Evolutionary conservation across 768 basidiomycete species (phyloP), one percentile per base, ranked within the genome.

Genomic region (Boletus barrowsii): DNA sequence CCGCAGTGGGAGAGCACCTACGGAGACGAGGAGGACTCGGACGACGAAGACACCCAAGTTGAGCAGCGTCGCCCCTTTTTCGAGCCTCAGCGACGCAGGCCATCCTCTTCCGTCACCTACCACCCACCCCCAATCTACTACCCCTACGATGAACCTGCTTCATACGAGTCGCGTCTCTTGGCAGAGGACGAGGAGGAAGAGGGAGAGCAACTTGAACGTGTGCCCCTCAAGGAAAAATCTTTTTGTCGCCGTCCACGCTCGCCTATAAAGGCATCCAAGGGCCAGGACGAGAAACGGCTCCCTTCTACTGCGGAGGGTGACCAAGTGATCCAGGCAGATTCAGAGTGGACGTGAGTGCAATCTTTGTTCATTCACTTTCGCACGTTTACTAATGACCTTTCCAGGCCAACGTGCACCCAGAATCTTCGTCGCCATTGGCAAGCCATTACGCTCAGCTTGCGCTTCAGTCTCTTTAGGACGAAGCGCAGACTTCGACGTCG

Each of bases 371-470:
- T n/a, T 13, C 39, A 1, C 35, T 3, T 45, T 42, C 29, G 4
- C 37, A 22, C 8, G 15, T 18, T 45, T 18, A 14, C 49, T 64
- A 5, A 61, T n/a, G 40, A 6, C 22, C 17, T 15, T 33, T 32
- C 8, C 59, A 84, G 82, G 4, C 85, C 85, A 13, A 82, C 82
- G 35, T 86, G 85, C 68, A 69, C 73, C 10, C 74, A 84, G 64
- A 72, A 69, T 44, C 67, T 87, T 41, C 72, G 74, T 52, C 73
- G 80, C 10, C 80, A 84, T 53, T 86, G 86, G 84, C 82, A 84
- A 60, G 82, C 83, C 10, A 56, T 86, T 29, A 66, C 75, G 0
- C 76, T 87, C 20, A 70, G 82, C 53, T 59, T 86, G 30, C 75
- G 82, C 41, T 85, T 87, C 61, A 71, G 75, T 53, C 68, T 86